Conservation (phyloP, 2,329 filamentous ascomycete species). For the Stachybotrys chlorohalonatus region DNA sequence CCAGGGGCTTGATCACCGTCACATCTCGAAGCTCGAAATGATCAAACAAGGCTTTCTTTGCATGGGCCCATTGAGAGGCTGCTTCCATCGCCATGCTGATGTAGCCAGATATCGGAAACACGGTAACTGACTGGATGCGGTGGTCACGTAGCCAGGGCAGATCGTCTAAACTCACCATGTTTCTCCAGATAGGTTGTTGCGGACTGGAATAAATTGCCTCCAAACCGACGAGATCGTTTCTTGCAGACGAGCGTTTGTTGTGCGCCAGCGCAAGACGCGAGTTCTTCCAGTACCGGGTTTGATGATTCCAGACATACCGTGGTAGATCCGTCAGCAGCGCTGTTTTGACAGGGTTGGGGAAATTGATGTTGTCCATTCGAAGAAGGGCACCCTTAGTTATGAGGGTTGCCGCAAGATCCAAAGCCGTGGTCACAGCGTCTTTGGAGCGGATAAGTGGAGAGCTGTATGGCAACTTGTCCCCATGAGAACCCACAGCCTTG, state of each 20-base stretch:
- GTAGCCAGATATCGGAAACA: slow-evolving; percentile 46
- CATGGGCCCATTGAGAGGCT: slow-evolving; percentile 22
- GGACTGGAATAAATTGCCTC: slow-evolving; percentile 33
- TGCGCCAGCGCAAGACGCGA: slow-evolving; percentile 32
- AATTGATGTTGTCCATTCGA: slow-evolving; percentile 37
- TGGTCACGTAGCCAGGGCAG: slow-evolving; percentile 51
- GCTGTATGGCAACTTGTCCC: slow-evolving; percentile 32
- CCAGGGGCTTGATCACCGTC: slow-evolving; percentile 14
- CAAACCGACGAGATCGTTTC: slow-evolving; percentile 38
- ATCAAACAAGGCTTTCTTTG: slow-evolving; percentile 11
- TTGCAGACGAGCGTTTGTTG: slow-evolving; percentile 27
- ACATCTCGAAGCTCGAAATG: slow-evolving; percentile 16
- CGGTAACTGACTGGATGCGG: slow-evolving; percentile 44
- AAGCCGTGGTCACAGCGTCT: slow-evolving; percentile 33
- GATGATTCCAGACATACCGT: slow-evolving; percentile 36
- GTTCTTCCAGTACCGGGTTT: slow-evolving; percentile 38
- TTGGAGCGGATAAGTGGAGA: slow-evolving; percentile 42
- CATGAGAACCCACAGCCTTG: slow-evolving; percentile 31
- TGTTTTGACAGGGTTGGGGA: slow-evolving; percentile 11
- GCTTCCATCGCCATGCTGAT: slow-evolving; percentile 43
- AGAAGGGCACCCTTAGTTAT: slow-evolving; percentile 35
- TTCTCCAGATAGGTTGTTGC: slow-evolving; percentile 39
- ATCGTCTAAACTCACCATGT: slow-evolving; percentile 35
- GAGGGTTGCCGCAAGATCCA: slow-evolving; percentile 33
- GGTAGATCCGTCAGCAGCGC: slow-evolving; percentile 31